phyloP scores from a whole-genome alignment of 768 basidiomycete species.

The Russula vinacea region DNA sequence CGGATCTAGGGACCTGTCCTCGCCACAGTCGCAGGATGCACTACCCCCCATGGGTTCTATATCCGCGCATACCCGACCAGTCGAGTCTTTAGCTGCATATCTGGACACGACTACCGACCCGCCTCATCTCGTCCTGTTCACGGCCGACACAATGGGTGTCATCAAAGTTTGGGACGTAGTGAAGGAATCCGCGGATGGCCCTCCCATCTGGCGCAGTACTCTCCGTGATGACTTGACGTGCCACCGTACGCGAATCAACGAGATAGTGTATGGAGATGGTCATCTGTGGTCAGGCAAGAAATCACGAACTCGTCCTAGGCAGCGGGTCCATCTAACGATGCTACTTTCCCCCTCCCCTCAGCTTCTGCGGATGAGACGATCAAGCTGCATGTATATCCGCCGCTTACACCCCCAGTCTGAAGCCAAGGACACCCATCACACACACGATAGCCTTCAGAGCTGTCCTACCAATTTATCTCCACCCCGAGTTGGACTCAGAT shows the following conservation, averaged over 20 bases:
- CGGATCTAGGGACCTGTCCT: conserved; percentile 60
- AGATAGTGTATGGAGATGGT: conserved; percentile 60
- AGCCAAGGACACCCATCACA: conserved; percentile 49
- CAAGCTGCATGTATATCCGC: conserved; percentile 52
- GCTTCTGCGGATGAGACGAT: conserved; percentile 89
- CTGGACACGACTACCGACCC: conserved; percentile 31
- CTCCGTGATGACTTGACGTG: conserved; percentile 55
- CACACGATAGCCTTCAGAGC: conserved; percentile 69
- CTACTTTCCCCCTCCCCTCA: conserved; percentile 35
- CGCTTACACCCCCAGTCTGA: conserved; percentile 33
- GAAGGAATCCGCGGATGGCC: conserved; percentile 42
- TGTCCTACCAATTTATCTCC: conserved; percentile 64
- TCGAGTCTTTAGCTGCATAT: conserved; percentile 71
- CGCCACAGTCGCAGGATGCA: conserved; percentile 41
- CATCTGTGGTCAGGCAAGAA: conserved; percentile 86
- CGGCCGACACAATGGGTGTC: conserved; percentile 89
- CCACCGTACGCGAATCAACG: conserved; percentile 84
- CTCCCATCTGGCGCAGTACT: conserved; percentile 50
- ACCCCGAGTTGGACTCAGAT: conserved; percentile 42
- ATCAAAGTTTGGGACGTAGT: conserved; percentile 77
- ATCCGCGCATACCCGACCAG: conserved; percentile 83
- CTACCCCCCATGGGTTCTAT: conserved; percentile 62
- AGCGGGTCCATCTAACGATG: background rate
- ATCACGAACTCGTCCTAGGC: conserved; percentile 24
- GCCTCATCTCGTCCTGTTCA: conserved; percentile 56